Evolutionary conservation across 2,329 filamentous ascomycete species (phyloP), one percentile per base, ranked within the genome.

Genomic region (Pezizomycotina sp.): DNA sequence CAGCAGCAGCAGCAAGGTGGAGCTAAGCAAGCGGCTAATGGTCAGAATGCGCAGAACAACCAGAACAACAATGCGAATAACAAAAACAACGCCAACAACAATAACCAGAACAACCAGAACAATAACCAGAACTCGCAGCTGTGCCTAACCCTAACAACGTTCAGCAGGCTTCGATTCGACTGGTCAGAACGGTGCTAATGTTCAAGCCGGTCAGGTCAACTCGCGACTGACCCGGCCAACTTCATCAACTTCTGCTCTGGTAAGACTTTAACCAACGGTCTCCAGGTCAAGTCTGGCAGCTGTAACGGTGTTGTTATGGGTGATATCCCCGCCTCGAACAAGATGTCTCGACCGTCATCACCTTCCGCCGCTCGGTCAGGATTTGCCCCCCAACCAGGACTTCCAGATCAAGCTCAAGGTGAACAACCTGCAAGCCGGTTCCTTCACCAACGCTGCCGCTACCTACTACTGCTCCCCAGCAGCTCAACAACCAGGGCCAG

Each of bases 241-340:
- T 73, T 72, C 53, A 70, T 73, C 63, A 73, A 72, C 61, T 70
- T 71, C 53, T 73, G 69, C 51, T 42, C 54, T 4, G 66, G 64
- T 28, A 48, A 64, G 52, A 64, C 59, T 0, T 52, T 71, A 30
- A 75, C 71, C 45, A 71, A 77, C 49, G 72, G 71, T 49, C 55
- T 64, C 18, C 71, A 76, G 53, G 59, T 65, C 33, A 60, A 59
- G 40, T 54, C 48, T 4, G 72, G 72, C 13, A 76, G 71, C 22
- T 77, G 72, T 58, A 77, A 76, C 53, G 67, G 67, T 52, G 64
- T 72, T 47, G 57, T 66, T 68, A 61, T 55, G 65, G 70, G 70
- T 40, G 62, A 69, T 38, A 72, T 74, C 28, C 69, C 70, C 4
- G 51, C 62, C n/a, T 54, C 55, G 27, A 53, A 54, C 46, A 63